phyloP scores from a whole-genome alignment of 306 rosid genomes.

The Dryas octopetala region DNA sequence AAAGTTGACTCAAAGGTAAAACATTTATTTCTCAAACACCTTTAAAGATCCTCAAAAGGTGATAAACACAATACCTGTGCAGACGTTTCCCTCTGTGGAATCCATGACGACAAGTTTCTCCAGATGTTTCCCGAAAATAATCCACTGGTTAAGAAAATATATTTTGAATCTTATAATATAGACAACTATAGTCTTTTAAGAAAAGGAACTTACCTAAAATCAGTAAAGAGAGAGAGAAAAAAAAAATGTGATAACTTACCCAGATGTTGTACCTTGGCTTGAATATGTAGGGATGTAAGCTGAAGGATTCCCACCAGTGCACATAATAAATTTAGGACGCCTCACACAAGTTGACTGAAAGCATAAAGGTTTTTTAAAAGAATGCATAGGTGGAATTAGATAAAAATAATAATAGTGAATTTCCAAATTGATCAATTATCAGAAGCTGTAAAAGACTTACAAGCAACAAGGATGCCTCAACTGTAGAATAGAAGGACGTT shows the following conservation, averaged over 20 bases:
- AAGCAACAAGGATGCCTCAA: conserved; percentile 76
- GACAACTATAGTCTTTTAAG: not conserved
- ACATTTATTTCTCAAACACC: not conserved
- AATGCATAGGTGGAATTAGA: not conserved
- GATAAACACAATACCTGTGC: conserved; percentile 48
- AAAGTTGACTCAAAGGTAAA: not conserved
- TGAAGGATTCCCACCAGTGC: conserved; percentile 85
- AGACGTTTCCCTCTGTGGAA: conserved; percentile 76
- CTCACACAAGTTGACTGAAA: conserved; percentile 83
- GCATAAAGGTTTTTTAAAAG: conserved; percentile 16
- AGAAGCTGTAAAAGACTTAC: conserved; percentile 58
- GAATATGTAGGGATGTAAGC: conserved; percentile 78
- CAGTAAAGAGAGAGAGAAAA: too few species aligned
- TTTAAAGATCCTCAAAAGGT: conserved; percentile 1
- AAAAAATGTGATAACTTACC: conserved; percentile 40
- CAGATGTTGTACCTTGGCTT: conserved; percentile 57
- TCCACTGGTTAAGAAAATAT: conserved; percentile 58
- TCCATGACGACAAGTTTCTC: conserved; percentile 82
- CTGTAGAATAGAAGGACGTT: conserved; percentile 71
- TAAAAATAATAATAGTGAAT: not conserved
- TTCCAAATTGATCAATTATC: conserved; percentile 15
- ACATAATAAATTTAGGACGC: conserved; percentile 89
- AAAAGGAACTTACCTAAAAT: not conserved
- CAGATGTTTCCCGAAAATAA: conserved; percentile 66
- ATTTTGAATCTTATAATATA: conserved; percentile 9